These are phyloP conservation scores for Kodamaea nitidulidarum DNA, from an alignment of 805 yeast genomes.

Conservation along the genomic window DNA sequence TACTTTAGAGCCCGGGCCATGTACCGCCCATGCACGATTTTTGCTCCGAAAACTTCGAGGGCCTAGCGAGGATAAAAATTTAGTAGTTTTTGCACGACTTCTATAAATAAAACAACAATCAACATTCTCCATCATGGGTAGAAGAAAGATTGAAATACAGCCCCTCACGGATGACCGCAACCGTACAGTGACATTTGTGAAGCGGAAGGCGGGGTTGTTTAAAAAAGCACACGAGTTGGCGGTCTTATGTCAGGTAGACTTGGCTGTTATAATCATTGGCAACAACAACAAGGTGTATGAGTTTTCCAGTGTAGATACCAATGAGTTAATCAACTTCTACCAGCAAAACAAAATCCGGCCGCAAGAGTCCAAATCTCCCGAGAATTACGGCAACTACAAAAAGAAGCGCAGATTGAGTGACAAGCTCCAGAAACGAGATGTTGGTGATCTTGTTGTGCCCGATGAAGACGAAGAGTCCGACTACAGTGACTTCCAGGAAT, in stretches of 20 bases:
- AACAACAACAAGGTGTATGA: slow-evolving; percentile 81
- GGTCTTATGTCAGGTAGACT: slow-evolving; percentile 86
- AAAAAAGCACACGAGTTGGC: slow-evolving; percentile 84
- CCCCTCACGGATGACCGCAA: slow-evolving; percentile 90
- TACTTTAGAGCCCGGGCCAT: too few relatives aligned
- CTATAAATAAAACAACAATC: slow-evolving; percentile 6
- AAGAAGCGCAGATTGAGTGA: slow-evolving; percentile 29
- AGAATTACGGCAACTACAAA: slow-evolving; percentile 60
- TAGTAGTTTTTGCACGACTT: slow-evolving; percentile 3
- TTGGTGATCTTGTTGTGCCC: slow-evolving; percentile 13
- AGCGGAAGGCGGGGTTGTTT: slow-evolving; percentile 91
- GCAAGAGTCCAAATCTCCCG: slow-evolving; percentile 61
- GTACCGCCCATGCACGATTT: too few relatives aligned
- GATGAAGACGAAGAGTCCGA: slow-evolving; percentile 29
- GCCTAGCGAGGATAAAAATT: not conserved
- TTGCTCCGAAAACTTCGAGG: too few relatives aligned
- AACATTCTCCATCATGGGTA: slow-evolving; percentile 60
- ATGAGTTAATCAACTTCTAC: slow-evolving; percentile 19
- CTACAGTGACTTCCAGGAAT: slow-evolving; percentile 31
- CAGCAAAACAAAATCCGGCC: slow-evolving; percentile 22
- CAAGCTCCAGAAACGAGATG: slow-evolving; percentile 11
- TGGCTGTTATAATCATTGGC: slow-evolving; percentile 85
- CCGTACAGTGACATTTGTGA: slow-evolving; percentile 80
- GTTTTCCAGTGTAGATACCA: slow-evolving; percentile 68
- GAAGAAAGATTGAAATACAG: slow-evolving; percentile 91